Conservation (phyloP, 2,329 filamentous ascomycete species). For the Pestalotiopsis sp. region DNA sequence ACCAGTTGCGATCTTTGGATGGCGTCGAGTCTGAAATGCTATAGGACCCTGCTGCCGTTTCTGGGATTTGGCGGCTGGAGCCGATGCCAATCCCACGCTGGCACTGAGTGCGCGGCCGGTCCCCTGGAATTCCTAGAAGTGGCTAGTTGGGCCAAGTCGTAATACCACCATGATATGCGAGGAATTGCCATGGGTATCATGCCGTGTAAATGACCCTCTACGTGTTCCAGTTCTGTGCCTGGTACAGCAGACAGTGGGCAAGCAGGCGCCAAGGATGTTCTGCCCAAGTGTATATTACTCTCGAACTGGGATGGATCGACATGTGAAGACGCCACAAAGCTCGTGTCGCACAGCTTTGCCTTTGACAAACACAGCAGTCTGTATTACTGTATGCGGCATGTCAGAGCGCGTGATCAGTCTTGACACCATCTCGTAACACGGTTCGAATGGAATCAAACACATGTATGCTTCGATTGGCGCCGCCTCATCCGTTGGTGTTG, state of each 20-base stretch:
- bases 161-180: neutral
- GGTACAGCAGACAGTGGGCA: neutral
- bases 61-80: neutral
- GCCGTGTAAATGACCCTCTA: neutral
- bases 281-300: neutral
- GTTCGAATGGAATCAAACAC: neutral
- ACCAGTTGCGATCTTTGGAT: neutral
- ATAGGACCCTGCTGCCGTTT: neutral
- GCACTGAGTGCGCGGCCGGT: neutral
- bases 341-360: neutral
- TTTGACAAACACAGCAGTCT: neutral
- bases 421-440: neutral
- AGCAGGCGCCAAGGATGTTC: neutral
- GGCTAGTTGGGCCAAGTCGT: neutral
- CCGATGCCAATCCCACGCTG: conserved; percentile 1
- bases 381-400: neutral
- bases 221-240: neutral
- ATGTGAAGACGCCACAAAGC: conserved; percentile 2
- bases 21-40: neutral
- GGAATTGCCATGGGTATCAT: neutral
- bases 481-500: neutral
- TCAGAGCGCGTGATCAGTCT: neutral
- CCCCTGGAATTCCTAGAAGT: neutral
- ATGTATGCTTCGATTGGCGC: neutral
- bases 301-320: neutral